These are phyloP conservation scores for Scleromitrula shiraiana DNA, from an alignment of 2,329 filamentous ascomycete species.

Conservation along the genomic window DNA sequence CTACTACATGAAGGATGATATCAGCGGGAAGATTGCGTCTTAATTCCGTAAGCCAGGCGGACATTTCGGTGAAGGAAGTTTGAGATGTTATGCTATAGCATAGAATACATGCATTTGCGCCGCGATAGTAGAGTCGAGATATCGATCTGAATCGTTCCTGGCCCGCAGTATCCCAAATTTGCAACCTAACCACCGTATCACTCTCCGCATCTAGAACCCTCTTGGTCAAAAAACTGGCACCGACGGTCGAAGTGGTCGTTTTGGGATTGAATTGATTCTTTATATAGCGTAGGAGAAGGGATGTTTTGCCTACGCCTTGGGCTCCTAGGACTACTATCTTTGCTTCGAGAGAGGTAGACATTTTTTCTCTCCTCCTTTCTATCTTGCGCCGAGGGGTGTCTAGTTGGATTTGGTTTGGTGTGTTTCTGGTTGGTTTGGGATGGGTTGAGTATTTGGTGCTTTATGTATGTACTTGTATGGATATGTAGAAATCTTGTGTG, in stretches of 20 bases:
- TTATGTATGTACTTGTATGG: too few relatives aligned
- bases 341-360: slow-evolving; percentile 53
- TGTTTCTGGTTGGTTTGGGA: neutral
- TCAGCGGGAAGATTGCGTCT: slow-evolving; percentile 64
- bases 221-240: slow-evolving; percentile 73
- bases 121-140: slow-evolving; percentile 90
- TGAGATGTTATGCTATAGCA: slow-evolving; percentile 92
- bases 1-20: slow-evolving; percentile 87
- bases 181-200: slow-evolving; percentile 79
- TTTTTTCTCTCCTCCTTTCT: too few relatives aligned
- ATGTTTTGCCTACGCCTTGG: slow-evolving; percentile 74
- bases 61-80: slow-evolving; percentile 84
- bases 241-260: slow-evolving; percentile 54
- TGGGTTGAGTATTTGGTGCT: neutral
- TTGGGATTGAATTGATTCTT: slow-evolving; percentile 28
- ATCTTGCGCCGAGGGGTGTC: too few relatives aligned
- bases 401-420: neutral
- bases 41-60: slow-evolving; percentile 79
- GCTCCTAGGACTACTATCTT: slow-evolving; percentile 78
- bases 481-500: too few relatives aligned
- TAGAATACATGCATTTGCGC: slow-evolving; percentile 85
- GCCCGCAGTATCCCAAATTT: slow-evolving; percentile 95
- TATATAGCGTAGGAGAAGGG: slow-evolving; percentile 62
- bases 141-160: slow-evolving; percentile 89
- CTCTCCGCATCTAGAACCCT: slow-evolving; percentile 75